These are phyloP conservation scores for Hypoxylon sp. DNA, from an alignment of 2,329 filamentous ascomycete genomes.

Conservation along the genomic window DNA sequence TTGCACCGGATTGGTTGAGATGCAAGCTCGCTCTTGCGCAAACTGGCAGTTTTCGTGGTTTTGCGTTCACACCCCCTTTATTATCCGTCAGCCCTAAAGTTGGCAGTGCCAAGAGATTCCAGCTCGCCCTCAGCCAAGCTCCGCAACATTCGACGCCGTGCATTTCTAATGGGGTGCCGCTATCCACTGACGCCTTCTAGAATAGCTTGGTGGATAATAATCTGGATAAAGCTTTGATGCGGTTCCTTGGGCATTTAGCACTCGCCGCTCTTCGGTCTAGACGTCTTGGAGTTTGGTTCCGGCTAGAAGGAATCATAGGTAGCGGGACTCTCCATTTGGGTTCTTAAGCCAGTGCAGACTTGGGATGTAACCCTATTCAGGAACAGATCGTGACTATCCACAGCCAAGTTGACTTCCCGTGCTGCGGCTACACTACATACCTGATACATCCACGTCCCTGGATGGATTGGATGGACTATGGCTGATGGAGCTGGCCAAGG, in stretches of 20 bases:
- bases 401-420: conserved; percentile 18
- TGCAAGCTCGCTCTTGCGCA: conserved; percentile 11
- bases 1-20: conserved; percentile 32
- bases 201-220: conserved; percentile 30
- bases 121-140: conserved; percentile 32
- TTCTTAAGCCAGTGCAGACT: conserved; percentile 19
- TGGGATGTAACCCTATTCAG: conserved; percentile 39
- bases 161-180: conserved; percentile 28
- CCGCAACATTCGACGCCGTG: conserved; percentile 24
- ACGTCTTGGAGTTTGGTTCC: conserved; percentile 16
- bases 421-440: conserved; percentile 25
- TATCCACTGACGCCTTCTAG: conserved; percentile 32
- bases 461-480: conserved; percentile 40
- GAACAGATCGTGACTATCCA: conserved; percentile 39
- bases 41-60: conserved; percentile 3
- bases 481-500: conserved; percentile 29
- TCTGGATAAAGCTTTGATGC: conserved; percentile 30
- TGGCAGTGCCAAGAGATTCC: conserved; percentile 26
- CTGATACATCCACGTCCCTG: conserved; percentile 44
- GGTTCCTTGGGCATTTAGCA: conserved; percentile 16
- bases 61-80: conserved; percentile 31
- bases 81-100: conserved; percentile 44
- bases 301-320: conserved; percentile 22
- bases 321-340: conserved; percentile 24
- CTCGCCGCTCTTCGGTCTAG: conserved; percentile 24